These are phyloP conservation scores for Strobilomyces confusus DNA, from an alignment of 768 basidiomycete genomes.

Conservation along the genomic window DNA sequence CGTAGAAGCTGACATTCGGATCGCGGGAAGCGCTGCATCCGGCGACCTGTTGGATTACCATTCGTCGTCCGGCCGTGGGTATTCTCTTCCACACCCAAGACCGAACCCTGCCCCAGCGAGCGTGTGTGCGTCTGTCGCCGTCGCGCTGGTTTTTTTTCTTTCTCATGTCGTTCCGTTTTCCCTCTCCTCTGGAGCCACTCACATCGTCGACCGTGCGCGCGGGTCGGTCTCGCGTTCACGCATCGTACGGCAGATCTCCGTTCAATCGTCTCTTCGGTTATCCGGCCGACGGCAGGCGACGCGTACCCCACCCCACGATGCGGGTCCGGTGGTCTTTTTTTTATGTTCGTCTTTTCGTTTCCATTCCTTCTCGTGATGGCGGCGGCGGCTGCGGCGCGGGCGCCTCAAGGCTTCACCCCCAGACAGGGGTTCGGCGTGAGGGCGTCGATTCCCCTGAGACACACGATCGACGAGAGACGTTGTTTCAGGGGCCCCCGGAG, in stretches of 20 bases:
- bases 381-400: no score
- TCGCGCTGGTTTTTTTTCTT: no score
- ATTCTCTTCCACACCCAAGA: constrained; percentile 3
- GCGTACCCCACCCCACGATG: no score
- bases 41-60: background rate
- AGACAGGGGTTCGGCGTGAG: no score
- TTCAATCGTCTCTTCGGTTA: background rate
- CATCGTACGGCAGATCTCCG: constrained; percentile 1
- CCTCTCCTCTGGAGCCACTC: background rate
- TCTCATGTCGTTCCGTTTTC: constrained; percentile 15
- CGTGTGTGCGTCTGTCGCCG: no score
- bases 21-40: constrained; percentile 9
- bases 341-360: background rate
- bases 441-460: no score
- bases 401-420: no score
- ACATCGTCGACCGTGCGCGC: background rate
- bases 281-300: background rate
- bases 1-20: background rate
- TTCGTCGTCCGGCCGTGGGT: background rate
- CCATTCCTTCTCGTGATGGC: no score
- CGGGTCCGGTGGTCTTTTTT: no score
- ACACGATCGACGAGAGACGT: no score
- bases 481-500: no score
- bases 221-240: background rate
- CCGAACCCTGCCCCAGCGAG: background rate